phyloP scores from a whole-genome alignment of 1,139 yeast species.

The Saccharomyces uvarum region DNA sequence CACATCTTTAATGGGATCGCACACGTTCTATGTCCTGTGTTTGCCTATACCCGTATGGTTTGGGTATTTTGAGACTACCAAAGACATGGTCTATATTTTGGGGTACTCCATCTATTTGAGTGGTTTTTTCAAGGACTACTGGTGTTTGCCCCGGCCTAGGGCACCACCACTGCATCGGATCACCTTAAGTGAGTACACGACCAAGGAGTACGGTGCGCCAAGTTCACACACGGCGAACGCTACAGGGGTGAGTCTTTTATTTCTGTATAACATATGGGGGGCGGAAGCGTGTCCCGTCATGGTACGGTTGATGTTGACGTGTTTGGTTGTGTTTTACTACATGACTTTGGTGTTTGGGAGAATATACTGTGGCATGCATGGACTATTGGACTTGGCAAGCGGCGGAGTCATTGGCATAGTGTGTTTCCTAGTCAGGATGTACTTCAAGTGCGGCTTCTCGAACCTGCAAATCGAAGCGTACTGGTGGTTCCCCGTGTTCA shows the following conservation, averaged over 20 bases:
- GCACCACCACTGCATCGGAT: conserved; percentile 89
- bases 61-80: conserved; percentile 51
- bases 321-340: conserved; percentile 42
- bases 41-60: conserved; percentile 83
- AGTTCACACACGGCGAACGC: conserved; percentile 92
- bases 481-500: conserved; percentile 35
- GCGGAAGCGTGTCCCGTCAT: conserved; percentile 5
- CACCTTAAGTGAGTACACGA: conserved; percentile 81
- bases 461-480: conserved; percentile 19
- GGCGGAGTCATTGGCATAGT: conserved; percentile 60
- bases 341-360: conserved; percentile 69
- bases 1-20: conserved; percentile 86
- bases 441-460: conserved; percentile 12
- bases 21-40: conserved; percentile 84
- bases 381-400: conserved; percentile 62
- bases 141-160: conserved; percentile 86
- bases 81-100: conserved; percentile 66
- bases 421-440: conserved; percentile 39
- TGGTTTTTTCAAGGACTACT: conserved; percentile 72
- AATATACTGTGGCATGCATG: conserved; percentile 96
- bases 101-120: conserved; percentile 80
- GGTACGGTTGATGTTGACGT: conserved; percentile 9
- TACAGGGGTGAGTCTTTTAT: conserved; percentile 53
- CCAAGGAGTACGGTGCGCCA: conserved; percentile 93
- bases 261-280: conserved; percentile 16